These are phyloP conservation scores for Sporothrix dimorphospora DNA, from an alignment of 2,329 filamentous ascomycete genomes.

Conservation along the genomic window DNA sequence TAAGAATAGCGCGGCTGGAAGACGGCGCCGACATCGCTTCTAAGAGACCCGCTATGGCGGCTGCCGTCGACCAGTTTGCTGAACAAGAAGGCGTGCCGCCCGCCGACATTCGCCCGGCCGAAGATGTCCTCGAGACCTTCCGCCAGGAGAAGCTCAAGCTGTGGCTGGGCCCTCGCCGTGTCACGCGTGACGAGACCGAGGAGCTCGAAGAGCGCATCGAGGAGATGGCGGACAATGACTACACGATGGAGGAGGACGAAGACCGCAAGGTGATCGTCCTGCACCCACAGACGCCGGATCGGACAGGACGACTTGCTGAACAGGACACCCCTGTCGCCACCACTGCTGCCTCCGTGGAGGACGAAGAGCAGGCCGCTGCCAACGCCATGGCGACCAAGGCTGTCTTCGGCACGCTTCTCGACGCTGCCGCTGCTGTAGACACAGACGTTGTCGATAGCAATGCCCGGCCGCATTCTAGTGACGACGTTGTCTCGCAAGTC, in stretches of 20 bases:
- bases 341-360: neutral
- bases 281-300: neutral
- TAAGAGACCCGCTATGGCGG: slow-evolving; percentile 33
- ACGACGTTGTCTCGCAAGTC: slow-evolving; percentile 11
- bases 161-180: slow-evolving; percentile 31
- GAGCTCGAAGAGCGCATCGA: slow-evolving; percentile 28
- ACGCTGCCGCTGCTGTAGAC: slow-evolving; percentile 19
- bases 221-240: slow-evolving; percentile 25
- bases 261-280: slow-evolving; percentile 34
- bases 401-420: neutral
- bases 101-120: slow-evolving; percentile 32
- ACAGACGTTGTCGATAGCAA: neutral
- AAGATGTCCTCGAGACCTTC: slow-evolving; percentile 30
- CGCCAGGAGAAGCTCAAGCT: slow-evolving; percentile 31
- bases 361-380: slow-evolving; percentile 1
- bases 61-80: slow-evolving; percentile 35
- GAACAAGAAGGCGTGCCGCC: slow-evolving; percentile 36
- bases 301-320: neutral
- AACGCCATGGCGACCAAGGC: slow-evolving; percentile 15
- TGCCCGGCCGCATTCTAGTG: slow-evolving; percentile 3
- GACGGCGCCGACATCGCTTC: slow-evolving; percentile 24
- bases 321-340: neutral
- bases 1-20: slow-evolving; percentile 39
- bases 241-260: slow-evolving; percentile 33
- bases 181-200: slow-evolving; percentile 30